phyloP scores from a whole-genome alignment of 805 yeast species.

The Sugiyamaella valdiviana region DNA sequence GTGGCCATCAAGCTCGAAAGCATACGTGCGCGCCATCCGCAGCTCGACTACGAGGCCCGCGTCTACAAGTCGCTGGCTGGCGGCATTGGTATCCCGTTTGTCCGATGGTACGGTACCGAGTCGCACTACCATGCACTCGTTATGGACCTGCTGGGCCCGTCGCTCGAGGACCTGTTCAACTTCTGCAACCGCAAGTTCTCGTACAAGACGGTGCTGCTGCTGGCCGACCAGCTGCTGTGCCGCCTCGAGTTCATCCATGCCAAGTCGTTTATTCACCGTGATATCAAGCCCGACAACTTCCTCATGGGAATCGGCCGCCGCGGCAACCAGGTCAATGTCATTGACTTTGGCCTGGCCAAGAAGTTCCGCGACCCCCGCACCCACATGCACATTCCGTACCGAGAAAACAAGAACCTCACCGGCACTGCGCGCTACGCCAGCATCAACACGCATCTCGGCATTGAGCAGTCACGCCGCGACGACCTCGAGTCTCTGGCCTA shows the following conservation, averaged over 20 bases:
- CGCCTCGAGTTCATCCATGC: slow-evolving; percentile 95
- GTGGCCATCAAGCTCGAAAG: slow-evolving; percentile 94
- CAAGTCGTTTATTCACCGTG: slow-evolving; percentile 80
- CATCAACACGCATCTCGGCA: slow-evolving; percentile 92
- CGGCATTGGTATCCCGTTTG: slow-evolving; percentile 95
- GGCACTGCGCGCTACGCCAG: slow-evolving; percentile 98
- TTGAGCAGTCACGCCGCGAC: slow-evolving; percentile 94
- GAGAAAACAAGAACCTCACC: slow-evolving; percentile 92
- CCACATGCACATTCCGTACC: slow-evolving; percentile 89
- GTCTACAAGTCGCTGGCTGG: slow-evolving; percentile 93
- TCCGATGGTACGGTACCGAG: slow-evolving; percentile 95
- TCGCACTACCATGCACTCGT: slow-evolving; percentile 97
- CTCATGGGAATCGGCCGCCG: slow-evolving; percentile 86
- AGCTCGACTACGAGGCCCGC: slow-evolving; percentile 92
- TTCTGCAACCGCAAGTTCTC: slow-evolving; percentile 92
- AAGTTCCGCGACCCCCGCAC: slow-evolving; percentile 92
- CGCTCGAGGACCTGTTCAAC: slow-evolving; percentile 90
- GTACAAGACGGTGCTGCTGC: slow-evolving; percentile 82
- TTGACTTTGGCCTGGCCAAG: slow-evolving; percentile 90
- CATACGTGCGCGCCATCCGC: slow-evolving; percentile 90
- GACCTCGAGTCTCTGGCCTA: slow-evolving; percentile 93
- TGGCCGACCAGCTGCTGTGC: slow-evolving; percentile 91
- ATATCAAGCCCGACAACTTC: slow-evolving; percentile 78
- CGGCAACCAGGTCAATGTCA: slow-evolving; percentile 91
- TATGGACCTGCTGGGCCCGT: slow-evolving; percentile 90